These are phyloP conservation scores for Paspalum notatum DNA, from an alignment of 176 grass and related monocot species.

Conservation along the genomic window DNA sequence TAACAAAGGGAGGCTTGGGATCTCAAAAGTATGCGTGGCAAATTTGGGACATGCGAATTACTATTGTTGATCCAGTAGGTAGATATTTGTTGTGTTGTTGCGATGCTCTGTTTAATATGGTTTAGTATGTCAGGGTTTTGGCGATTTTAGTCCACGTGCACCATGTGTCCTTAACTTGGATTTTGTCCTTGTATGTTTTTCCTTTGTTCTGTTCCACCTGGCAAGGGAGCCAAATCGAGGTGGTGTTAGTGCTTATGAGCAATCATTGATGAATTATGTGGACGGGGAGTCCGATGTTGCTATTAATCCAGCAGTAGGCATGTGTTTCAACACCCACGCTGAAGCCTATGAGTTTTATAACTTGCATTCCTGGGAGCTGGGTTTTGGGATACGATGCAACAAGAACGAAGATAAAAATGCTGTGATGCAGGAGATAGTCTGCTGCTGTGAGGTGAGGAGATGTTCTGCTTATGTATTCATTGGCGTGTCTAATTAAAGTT, in stretches of 20 bases:
- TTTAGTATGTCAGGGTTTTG: neutral
- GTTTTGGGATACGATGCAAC: conserved; percentile 21
- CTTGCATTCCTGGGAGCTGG: conserved; percentile 23
- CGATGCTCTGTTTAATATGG: neutral
- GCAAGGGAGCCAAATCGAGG: neutral
- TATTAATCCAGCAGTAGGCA: conserved; percentile 1
- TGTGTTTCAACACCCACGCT: neutral
- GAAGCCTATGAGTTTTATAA: conserved; percentile 22
- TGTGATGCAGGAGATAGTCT: conserved; percentile 2
- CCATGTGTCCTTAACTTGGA: neutral
- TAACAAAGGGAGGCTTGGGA: no score
- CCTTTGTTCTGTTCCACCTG: neutral
- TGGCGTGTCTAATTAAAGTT: no score
- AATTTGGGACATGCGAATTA: neutral
- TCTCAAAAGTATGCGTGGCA: neutral
- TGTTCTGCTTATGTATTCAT: neutral
- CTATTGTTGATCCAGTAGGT: neutral
- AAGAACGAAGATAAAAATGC: neutral
- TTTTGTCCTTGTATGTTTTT: neutral
- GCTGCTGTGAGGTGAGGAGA: conserved; percentile 6
- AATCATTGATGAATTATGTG: neutral
- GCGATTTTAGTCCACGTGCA: neutral
- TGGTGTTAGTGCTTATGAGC: conserved; percentile 1
- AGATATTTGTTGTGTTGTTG: neutral
- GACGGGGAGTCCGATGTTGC: neutral